Evolutionary conservation across 2,329 filamentous ascomycete species (phyloP).

Genomic region (Alternaria atra): DNA sequence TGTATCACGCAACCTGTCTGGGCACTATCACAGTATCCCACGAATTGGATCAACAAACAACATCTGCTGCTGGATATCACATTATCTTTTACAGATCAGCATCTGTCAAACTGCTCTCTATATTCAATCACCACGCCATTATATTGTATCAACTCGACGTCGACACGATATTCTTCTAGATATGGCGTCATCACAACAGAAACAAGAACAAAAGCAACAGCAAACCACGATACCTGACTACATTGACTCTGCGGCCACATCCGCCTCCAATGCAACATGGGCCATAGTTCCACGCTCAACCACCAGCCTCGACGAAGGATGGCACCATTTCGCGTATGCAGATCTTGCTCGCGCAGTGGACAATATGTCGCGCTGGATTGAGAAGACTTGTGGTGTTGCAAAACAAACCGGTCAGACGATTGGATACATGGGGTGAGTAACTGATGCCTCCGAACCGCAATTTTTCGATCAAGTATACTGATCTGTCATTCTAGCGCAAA

Average conservation of each 20-base stretch:
- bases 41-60: neutral
- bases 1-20: neutral
- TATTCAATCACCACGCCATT: neutral
- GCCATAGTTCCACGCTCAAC: constrained; percentile 8
- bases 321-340: constrained; percentile 1
- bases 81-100: neutral
- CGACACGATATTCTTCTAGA: neutral
- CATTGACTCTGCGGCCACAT: constrained; percentile 1
- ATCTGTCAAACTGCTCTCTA: neutral
- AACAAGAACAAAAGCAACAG: neutral
- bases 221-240: neutral
- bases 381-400: neutral
- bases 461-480: too few species aligned
- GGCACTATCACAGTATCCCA: neutral
- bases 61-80: neutral
- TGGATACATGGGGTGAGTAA: constrained; percentile 7
- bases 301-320: neutral
- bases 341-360: constrained; percentile 1
- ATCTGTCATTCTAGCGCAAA: neutral
- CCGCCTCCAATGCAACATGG: neutral
- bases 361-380: constrained; percentile 7
- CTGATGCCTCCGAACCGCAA: neutral
- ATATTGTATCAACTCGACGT: neutral
- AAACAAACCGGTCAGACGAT: neutral
- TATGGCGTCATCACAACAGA: neutral